These are phyloP conservation scores for Arthrinium puccinioides DNA, from an alignment of 2,329 filamentous ascomycete species.

Conservation along the genomic window DNA sequence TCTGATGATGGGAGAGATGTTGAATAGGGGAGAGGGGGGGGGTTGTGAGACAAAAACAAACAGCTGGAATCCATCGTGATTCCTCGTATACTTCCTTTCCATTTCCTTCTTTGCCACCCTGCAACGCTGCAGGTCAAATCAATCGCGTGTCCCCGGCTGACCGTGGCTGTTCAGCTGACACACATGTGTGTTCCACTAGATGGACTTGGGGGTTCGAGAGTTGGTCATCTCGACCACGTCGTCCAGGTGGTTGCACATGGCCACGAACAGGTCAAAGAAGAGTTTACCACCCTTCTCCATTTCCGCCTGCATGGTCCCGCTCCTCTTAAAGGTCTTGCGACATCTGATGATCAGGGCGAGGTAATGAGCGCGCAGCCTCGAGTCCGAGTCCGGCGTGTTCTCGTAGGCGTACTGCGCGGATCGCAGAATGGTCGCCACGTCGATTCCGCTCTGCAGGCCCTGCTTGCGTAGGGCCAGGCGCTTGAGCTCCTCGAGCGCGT, in stretches of 20 bases:
- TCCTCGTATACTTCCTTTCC: constrained; percentile 11
- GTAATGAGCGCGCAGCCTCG: constrained; percentile 90
- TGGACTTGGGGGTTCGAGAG: constrained; percentile 50
- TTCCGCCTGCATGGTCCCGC: constrained; percentile 97
- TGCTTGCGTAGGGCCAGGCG: constrained; percentile 88
- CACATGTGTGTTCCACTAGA: constrained; percentile 29
- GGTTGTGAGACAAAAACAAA: constrained; percentile 25
- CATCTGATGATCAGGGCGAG: constrained; percentile 95
- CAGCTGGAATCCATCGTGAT: constrained; percentile 21
- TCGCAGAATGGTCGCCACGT: constrained; percentile 84
- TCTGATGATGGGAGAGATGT: constrained; percentile 46
- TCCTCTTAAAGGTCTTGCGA: constrained; percentile 95
- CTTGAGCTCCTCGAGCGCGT: constrained; percentile 89
- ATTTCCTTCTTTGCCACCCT: constrained; percentile 6
- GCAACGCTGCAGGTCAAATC: constrained; percentile 7
- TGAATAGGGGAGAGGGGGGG: constrained; percentile 16
- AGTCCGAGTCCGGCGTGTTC: constrained; percentile 89
- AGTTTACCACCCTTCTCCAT: constrained; percentile 93
- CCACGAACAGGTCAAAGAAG: constrained; percentile 97
- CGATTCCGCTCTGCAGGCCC: constrained; percentile 85
- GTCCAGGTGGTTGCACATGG: constrained; percentile 97
- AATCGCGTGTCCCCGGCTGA: constrained; percentile 8
- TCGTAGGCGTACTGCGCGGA: constrained; percentile 93
- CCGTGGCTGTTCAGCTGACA: constrained; percentile 4
- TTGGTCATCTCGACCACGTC: constrained; percentile 85